Evolutionary conservation across 768 basidiomycete genomes (phyloP), one percentile per base, ranked within the genome.

Genomic region (Pholiota conissans): DNA sequence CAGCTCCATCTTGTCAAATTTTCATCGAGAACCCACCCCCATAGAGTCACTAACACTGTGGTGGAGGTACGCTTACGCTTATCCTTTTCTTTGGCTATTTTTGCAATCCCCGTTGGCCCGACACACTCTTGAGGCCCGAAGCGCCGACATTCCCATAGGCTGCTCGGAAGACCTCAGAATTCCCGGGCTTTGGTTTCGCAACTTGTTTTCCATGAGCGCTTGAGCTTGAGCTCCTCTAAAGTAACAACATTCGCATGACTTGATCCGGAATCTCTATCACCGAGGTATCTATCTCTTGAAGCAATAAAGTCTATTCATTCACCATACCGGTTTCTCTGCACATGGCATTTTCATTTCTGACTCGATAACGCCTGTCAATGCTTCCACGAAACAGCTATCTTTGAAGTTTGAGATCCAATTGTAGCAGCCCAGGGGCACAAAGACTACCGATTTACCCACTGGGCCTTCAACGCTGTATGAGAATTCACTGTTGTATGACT

Each of bases 211-310:
- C 42, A 13, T 45, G 22, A 45, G 22, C 42, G 22, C 42, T 45
- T 45, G 42, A 10, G 22, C 42, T 24, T 45, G 42, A 26, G 39
- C 22, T 6, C 42, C 11, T 45, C 22, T 7, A 45, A 45, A 24
- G 18, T 50, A 34, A 22, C 49, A 14, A 50, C 49, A 8, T 16
- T 29, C 18, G 1, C 48, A 49, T 52, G 10, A 24, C 50, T 13
- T 52, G 50, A 49, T 49, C 50, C 35, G 50, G 50, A 20, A 52
- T 37, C 26, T 24, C 28, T 52, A 39, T 52, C 35, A 26, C 35
- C 22, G 50, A 52, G 35, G 28, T n/a, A n/a, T n/a, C n/a, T 32
- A 10, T 34, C 28, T n/a, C 22, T 35, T 22, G 13, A 6, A 29
- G 29, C 16, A 26, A 27, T 52, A 39, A 8, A 45, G 39, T n/a